Evolutionary conservation across 495 filamentous ascomycete genomes (phyloP), one percentile per base, ranked within the genome.

Genomic region (Pyronema omphalodes): DNA sequence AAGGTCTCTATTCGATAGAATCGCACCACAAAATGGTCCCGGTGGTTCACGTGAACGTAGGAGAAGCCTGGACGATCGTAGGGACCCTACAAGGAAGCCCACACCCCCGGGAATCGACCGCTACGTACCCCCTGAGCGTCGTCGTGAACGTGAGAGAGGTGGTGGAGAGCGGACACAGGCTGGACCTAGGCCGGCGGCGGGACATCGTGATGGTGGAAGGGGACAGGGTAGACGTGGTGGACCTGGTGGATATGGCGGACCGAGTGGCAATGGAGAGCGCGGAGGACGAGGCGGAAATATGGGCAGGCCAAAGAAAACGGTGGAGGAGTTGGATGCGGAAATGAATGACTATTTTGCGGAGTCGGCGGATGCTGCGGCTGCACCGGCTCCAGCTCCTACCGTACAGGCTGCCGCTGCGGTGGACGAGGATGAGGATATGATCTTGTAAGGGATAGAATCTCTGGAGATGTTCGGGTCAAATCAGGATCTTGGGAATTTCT

Each of bases 301-400:
- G 43, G 71, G 67, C 23, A 75, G 89, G 49, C 82, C 81, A 2
- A 82, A 77, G 66, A 94, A 94, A 77, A 94, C 88, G 6, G 83
- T 87, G 49, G 85, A 93, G 60, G 84, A 96, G 63, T 71, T 96
- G 39, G 89, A 96, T 63, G 81, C 83, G 37, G 89, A 96, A 71
- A 96, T 96, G 89, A 88, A 79, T 36, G 86, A 94, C 63, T 96
- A 96, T 68, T 96, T 84, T 72, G 74, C 68, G 34, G 66, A 63
- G n/a, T 65, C 60, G 44, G 60, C 62, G 14, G 44, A 37, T 23
- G 67, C 57, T 19, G 60, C 47, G 9, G 56, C 55, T 18, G 57
- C 46, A 36, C 50, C 43, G 37, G 37, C 39, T 36, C 35, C 46
- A 4, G 52, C 62, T 41, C 59, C 63, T 12, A 1, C 23, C 23